Evolutionary conservation across 1,284 basidiomycete genomes (phyloP).

Genomic region (Abortiporus biennis): DNA sequence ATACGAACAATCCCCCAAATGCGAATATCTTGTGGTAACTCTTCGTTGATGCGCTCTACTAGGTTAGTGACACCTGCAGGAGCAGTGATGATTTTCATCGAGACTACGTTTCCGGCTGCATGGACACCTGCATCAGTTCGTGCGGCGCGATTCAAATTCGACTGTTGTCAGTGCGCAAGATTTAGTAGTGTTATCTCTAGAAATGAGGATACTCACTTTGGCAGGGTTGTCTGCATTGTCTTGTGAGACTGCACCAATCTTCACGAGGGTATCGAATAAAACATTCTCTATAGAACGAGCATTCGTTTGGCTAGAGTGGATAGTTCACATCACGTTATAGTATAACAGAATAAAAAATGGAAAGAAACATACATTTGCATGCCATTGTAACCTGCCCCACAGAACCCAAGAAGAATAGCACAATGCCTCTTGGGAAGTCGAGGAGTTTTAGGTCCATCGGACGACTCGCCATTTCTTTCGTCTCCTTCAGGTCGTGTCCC

Average conservation of each 20-base stretch:
- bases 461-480: slow-evolving; percentile 17
- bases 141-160: slow-evolving; percentile 84
- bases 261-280: slow-evolving; percentile 84
- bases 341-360: background rate
- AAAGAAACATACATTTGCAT: slow-evolving; percentile 84
- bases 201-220: slow-evolving; percentile 50
- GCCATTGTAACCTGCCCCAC: slow-evolving; percentile 81
- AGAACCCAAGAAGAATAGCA: slow-evolving; percentile 73
- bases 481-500: slow-evolving; percentile 25
- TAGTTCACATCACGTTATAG: background rate
- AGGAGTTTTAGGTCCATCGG: slow-evolving; percentile 28
- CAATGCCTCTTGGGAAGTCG: slow-evolving; percentile 70
- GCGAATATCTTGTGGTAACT: slow-evolving; percentile 88
- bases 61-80: slow-evolving; percentile 71
- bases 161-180: no score
- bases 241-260: slow-evolving; percentile 85
- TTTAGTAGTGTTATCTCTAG: background rate
- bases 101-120: slow-evolving; percentile 92
- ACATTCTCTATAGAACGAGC: slow-evolving; percentile 88
- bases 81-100: slow-evolving; percentile 82
- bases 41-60: slow-evolving; percentile 75
- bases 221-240: slow-evolving; percentile 91
- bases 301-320: slow-evolving; percentile 32
- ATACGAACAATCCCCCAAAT: slow-evolving; percentile 80
- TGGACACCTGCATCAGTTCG: slow-evolving; percentile 97